Evolutionary conservation across 345 rosid genomes (phyloP).

Genomic region (Pistacia integerrima): DNA sequence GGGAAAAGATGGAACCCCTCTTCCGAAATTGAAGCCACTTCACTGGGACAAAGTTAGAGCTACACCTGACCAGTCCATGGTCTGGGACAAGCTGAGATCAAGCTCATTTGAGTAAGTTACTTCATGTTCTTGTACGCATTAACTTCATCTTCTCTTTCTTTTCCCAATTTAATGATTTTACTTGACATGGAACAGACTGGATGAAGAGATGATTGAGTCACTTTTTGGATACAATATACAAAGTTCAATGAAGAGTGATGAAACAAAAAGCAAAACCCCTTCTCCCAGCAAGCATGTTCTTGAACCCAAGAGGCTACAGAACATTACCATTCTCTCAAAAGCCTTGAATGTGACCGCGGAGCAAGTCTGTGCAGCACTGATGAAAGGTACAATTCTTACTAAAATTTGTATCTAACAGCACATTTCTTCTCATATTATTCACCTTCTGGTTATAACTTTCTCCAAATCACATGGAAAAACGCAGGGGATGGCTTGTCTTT

Average conservation of each 20-base stretch:
- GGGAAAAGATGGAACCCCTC: conserved; percentile 76
- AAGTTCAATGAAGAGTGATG: conserved; percentile 58
- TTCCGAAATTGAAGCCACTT: conserved; percentile 93
- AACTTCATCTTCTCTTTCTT: conserved; percentile 10
- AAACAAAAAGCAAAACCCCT: conserved; percentile 77
- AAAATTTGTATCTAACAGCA: background rate
- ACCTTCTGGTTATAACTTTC: background rate
- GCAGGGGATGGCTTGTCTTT: conserved; percentile 73
- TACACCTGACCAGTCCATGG: conserved; percentile 78
- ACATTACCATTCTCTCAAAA: conserved; percentile 85
- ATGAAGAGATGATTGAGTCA: conserved; percentile 98
- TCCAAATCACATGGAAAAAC: background rate
- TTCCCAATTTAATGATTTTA: background rate
- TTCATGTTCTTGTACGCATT: background rate
- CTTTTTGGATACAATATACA: conserved; percentile 84
- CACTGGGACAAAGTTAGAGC: conserved; percentile 99
- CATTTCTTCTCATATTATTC: no score
- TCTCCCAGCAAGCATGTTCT: conserved; percentile 92
- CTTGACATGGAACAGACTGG: conserved; percentile 53
- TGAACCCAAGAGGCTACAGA: conserved; percentile 91
- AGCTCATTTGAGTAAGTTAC: conserved; percentile 92
- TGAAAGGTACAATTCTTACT: conserved; percentile 54
- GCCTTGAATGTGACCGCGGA: conserved; percentile 75
- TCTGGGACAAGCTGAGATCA: conserved; percentile 90
- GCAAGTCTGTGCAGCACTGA: conserved; percentile 74